Evolutionary conservation across 2,329 filamentous ascomycete genomes (phyloP).

Genomic region (Colletotrichum sp.): DNA sequence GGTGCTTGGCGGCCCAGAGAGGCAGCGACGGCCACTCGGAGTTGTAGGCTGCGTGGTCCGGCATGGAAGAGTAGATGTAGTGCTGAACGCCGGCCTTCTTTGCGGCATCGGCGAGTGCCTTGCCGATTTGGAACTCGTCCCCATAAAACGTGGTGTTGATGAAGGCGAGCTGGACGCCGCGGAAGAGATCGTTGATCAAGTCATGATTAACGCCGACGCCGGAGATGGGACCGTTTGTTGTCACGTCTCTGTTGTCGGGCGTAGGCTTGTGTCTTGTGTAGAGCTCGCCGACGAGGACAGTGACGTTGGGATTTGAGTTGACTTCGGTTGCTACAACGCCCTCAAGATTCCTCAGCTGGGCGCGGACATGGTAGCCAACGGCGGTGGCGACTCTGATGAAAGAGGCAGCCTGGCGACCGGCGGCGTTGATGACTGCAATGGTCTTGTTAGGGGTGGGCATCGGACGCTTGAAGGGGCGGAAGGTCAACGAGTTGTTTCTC

Average conservation of each 20-base stretch:
- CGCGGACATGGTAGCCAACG: slow-evolving; percentile 90
- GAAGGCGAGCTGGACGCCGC: slow-evolving; percentile 86
- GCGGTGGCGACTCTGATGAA: slow-evolving; percentile 93
- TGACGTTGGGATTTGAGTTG: slow-evolving; percentile 77
- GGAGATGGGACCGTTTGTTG: slow-evolving; percentile 67
- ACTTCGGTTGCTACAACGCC: slow-evolving; percentile 91
- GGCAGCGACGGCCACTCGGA: slow-evolving; percentile 81
- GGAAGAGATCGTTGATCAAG: slow-evolving; percentile 80
- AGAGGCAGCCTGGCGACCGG: slow-evolving; percentile 93
- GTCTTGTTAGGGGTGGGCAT: slow-evolving; percentile 73
- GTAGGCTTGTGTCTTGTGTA: slow-evolving; percentile 60
- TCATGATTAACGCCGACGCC: slow-evolving; percentile 73
- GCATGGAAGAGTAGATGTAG: slow-evolving; percentile 97
- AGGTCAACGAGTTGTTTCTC: slow-evolving; percentile 66
- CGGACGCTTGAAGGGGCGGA: slow-evolving; percentile 63
- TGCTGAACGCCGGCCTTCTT: slow-evolving; percentile 85
- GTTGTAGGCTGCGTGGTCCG: slow-evolving; percentile 85
- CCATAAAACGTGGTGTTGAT: slow-evolving; percentile 98
- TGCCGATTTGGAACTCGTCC: slow-evolving; percentile 89
- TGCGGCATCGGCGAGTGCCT: slow-evolving; percentile 86
- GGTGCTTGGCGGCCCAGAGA: slow-evolving; percentile 91
- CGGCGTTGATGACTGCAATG: slow-evolving; percentile 94
- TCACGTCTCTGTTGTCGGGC: slow-evolving; percentile 65
- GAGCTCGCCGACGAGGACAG: slow-evolving; percentile 67
- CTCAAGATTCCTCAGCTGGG: slow-evolving; percentile 86